Evolutionary conservation across 2,329 filamentous ascomycete species (phyloP), one percentile per base, ranked within the genome.

Genomic region (Phialophora expanda): DNA sequence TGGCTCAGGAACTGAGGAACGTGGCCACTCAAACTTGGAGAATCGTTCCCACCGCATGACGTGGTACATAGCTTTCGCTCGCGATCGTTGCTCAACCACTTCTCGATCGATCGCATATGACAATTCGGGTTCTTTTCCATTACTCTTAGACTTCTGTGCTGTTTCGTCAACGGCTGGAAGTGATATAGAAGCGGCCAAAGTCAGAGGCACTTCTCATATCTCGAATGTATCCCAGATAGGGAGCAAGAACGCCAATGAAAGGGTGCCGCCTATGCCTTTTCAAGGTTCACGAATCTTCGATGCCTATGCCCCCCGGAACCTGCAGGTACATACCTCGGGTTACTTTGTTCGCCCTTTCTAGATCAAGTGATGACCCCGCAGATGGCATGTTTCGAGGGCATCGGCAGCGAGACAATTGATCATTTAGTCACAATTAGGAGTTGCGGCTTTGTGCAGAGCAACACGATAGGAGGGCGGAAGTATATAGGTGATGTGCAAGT

Each of bases 31-130:
- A 51, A 51, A 4, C 9, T 24, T 14, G 3, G 20, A 51, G 48
- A 28, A 26, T 7, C 22, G 34, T 55, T 32, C 53, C 53, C 53
- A 34, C 53, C 53, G 28, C 26, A 55, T 55, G 53, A 55, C 53
- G 53, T 34, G 53, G 28, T 30, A 28, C 28, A 32, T 28, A 6
- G 3, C 11, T 55, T 11, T 8, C 34, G 7, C 12, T 55, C 28
- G 24, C 46, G 48, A 48, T 50, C 24, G 50, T 30, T 34, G 22
- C 24, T 34, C 26, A 55, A 41, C 30, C 11, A 34, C 28, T 55
- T 17, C 28, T 20, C 26, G 34, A 44, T 46, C 24, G 56, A 59
- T 46, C 8, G 44, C 38, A 30, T 26, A 59, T 59, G 56, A 41
- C 28, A 44, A 2, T 41, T 20, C 54, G 22, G 28, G 3, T 34